Conservation (phyloP, 2,329 filamentous ascomycete genomes). For the Chaetomiaceae sp. region DNA sequence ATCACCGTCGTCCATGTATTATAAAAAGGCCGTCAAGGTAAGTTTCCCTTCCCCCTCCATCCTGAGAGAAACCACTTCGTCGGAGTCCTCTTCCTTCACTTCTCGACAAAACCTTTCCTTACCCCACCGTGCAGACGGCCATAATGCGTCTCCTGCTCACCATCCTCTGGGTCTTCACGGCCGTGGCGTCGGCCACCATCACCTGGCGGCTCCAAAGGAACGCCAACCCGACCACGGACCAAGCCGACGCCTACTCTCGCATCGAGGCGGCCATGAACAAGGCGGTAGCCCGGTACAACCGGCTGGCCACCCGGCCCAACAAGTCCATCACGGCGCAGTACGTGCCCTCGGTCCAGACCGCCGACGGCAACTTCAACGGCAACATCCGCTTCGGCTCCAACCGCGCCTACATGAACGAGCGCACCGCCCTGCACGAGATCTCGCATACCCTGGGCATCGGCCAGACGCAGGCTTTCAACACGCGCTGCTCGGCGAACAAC, state of each 20-base stretch:
- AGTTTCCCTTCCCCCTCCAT: too few relatives aligned
- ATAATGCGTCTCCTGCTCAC: constrained; percentile 36
- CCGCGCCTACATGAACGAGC: constrained; percentile 45
- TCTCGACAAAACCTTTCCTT: too few relatives aligned
- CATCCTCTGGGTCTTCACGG: constrained; percentile 30
- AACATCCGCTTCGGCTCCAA: constrained; percentile 45
- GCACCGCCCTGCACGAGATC: constrained; percentile 47
- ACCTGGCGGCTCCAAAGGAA: constrained; percentile 37
- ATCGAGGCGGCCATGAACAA: constrained; percentile 41
- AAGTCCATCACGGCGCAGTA: constrained; percentile 41
- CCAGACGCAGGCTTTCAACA: constrained; percentile 39
- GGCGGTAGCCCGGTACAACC: constrained; percentile 39
- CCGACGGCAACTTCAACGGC: constrained; percentile 44
- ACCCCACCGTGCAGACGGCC: constrained; percentile 1
- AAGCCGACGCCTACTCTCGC: constrained; percentile 40
- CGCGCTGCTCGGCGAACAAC: constrained; percentile 36
- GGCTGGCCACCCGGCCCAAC: constrained; percentile 30
- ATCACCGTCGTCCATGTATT: too few relatives aligned
- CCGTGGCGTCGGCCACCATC: constrained; percentile 35
- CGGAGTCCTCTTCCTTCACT: too few relatives aligned
- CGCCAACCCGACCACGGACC: constrained; percentile 39
- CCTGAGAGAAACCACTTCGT: too few relatives aligned
- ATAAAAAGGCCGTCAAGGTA: too few relatives aligned
- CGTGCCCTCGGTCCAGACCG: constrained; percentile 41
- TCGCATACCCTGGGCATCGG: constrained; percentile 46